Evolutionary conservation across 2,329 filamentous ascomycete species (phyloP).

Genomic region (Paraphaeosphaeria sporulosa): DNA sequence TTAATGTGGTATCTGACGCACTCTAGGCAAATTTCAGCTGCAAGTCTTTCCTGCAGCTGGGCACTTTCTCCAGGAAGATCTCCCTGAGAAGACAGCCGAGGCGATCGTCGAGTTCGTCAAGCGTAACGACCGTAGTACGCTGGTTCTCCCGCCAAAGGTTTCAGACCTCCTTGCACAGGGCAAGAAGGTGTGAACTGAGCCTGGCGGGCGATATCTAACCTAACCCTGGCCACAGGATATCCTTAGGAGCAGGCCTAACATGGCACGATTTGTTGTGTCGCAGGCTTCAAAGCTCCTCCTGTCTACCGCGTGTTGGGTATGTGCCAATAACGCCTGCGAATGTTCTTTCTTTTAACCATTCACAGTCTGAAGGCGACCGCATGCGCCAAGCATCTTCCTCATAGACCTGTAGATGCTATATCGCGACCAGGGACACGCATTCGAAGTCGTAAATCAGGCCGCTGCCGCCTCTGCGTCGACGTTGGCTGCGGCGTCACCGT

Average conservation of each 20-base stretch:
- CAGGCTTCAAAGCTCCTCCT: background rate
- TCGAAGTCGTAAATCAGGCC: conserved; percentile 22
- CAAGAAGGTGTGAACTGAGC: conserved; percentile 55
- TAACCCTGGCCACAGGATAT: background rate
- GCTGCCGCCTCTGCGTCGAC: conserved; percentile 26
- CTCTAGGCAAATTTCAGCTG: conserved; percentile 85
- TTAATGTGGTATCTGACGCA: conserved; percentile 28
- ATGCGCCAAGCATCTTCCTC: background rate
- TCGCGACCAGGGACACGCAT: background rate
- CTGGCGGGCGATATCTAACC: background rate
- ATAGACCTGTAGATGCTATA: background rate
- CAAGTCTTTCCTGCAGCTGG: conserved; percentile 95
- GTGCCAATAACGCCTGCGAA: background rate
- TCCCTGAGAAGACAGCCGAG: conserved; percentile 86
- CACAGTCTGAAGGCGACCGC: background rate
- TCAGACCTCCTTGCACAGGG: conserved; percentile 58
- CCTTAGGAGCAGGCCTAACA: background rate
- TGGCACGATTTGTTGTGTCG: background rate
- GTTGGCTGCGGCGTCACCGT: conserved; percentile 24
- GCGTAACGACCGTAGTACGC: conserved; percentile 82
- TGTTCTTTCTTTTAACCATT: background rate
- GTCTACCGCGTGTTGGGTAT: background rate
- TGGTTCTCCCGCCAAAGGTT: conserved; percentile 93
- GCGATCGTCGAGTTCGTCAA: conserved; percentile 89
- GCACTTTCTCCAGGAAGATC: conserved; percentile 96